Percentiles rank a stretch among this genome's conserved stretches.
Evolutionary conservation across 305 asterid genomes (phyloP).

Genomic region (Ruellia speciosa): DNA sequence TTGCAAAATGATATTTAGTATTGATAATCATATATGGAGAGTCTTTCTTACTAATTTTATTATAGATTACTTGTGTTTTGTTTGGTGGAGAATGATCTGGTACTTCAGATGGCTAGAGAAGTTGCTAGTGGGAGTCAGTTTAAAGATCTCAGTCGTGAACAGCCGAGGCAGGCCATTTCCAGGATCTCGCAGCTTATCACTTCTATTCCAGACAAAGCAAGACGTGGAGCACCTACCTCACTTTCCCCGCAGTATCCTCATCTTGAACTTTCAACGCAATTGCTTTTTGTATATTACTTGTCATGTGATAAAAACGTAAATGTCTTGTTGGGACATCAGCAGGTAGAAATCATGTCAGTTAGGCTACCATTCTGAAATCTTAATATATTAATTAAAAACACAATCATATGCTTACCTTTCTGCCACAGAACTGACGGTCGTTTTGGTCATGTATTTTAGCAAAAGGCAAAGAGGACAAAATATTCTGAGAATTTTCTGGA

Average conservation of each 20-base stretch:
- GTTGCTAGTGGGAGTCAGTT: conserved; percentile 30
- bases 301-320: conserved; percentile 1
- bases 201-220: conserved; percentile 90
- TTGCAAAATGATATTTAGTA: too few species aligned
- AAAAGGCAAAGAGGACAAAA: background rate
- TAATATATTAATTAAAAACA: background rate
- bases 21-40: background rate
- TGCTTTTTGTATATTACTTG: conserved; percentile 5
- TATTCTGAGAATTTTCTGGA: background rate
- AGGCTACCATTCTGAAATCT: background rate
- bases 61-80: conserved; percentile 68
- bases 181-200: conserved; percentile 62
- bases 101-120: conserved; percentile 45
- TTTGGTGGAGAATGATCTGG: conserved; percentile 69
- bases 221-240: conserved; percentile 50
- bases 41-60: conserved; percentile 3
- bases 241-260: conserved; percentile 80
- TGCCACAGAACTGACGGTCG: background rate
- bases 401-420: conserved; percentile 14
- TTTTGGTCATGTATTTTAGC: background rate
- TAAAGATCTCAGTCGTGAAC: conserved; percentile 45
- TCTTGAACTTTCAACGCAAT: conserved; percentile 18
- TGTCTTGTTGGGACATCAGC: conserved; percentile 7
- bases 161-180: conserved; percentile 45
- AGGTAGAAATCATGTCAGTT: background rate